Conservation (phyloP, 2,329 filamentous ascomycete species). For the Fusarium virguliforme region DNA sequence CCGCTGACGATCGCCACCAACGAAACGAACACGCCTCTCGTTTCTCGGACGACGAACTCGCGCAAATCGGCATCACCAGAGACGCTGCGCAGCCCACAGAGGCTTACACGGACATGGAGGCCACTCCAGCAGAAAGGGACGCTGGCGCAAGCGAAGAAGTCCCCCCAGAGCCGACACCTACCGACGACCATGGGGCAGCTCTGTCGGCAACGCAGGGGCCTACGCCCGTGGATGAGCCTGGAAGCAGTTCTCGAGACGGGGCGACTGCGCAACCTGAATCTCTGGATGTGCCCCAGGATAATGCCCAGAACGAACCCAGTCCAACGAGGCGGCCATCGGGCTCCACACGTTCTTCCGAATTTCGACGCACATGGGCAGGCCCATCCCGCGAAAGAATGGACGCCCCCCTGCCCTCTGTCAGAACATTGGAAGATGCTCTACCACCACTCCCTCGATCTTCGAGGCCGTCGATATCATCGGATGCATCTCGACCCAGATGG, state of each 20-base stretch:
- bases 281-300: constrained; percentile 3
- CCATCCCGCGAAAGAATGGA: constrained; percentile 52
- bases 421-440: constrained; percentile 34
- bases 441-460: constrained; percentile 44
- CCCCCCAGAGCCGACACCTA: constrained; percentile 12
- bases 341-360: constrained; percentile 3
- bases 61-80: constrained; percentile 20
- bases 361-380: constrained; percentile 37
- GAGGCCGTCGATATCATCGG: constrained; percentile 48
- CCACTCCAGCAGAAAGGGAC: constrained; percentile 14
- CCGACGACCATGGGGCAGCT: constrained; percentile 20
- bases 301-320: constrained; percentile 13
- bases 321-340: background rate
- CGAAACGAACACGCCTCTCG: constrained; percentile 22
- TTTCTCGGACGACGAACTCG: constrained; percentile 40
- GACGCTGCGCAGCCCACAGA: constrained; percentile 12
- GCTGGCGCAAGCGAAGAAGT: constrained; percentile 3
- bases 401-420: constrained; percentile 46
- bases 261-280: constrained; percentile 13
- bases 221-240: background rate
- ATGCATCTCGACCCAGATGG: constrained; percentile 81
- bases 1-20: constrained; percentile 25
- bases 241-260: constrained; percentile 18
- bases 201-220: constrained; percentile 15
- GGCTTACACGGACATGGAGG: constrained; percentile 18